Evolutionary conservation across 345 rosid species (phyloP).

Genomic region (Pugionium dolabratum): DNA sequence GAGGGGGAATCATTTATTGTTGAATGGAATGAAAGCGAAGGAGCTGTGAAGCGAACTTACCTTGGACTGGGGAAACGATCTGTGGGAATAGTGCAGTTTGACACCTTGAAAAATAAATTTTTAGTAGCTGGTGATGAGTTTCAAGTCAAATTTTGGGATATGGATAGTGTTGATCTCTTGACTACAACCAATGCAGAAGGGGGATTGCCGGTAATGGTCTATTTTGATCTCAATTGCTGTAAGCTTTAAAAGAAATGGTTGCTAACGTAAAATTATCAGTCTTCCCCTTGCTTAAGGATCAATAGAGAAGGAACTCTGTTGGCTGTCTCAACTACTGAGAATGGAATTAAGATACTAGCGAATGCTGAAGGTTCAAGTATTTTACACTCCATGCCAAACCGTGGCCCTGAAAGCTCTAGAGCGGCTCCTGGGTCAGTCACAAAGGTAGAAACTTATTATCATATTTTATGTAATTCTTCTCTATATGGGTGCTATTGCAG

Average conservation of each 20-base stretch:
- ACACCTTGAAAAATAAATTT: slow-evolving; percentile 61
- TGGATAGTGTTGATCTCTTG: slow-evolving; percentile 65
- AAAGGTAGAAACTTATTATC: slow-evolving; percentile 43
- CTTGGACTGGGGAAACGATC: slow-evolving; percentile 67
- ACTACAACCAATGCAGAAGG: slow-evolving; percentile 59
- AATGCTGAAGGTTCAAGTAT: slow-evolving; percentile 62
- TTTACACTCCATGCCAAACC: slow-evolving; percentile 51
- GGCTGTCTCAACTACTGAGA: slow-evolving; percentile 71
- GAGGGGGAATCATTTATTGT: slow-evolving; percentile 66
- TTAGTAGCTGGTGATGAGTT: slow-evolving; percentile 78
- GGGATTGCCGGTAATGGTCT: slow-evolving; percentile 55
- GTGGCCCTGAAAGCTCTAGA: slow-evolving; percentile 54
- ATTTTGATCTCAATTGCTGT: slow-evolving; percentile 7
- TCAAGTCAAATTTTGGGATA: slow-evolving; percentile 72
- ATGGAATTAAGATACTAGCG: slow-evolving; percentile 63
- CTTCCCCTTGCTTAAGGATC: slow-evolving; percentile 66
- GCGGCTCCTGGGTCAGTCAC: slow-evolving; percentile 44
- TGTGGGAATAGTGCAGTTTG: slow-evolving; percentile 69
- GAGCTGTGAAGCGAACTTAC: slow-evolving; percentile 63
- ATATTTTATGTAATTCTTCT: slow-evolving; percentile 4
- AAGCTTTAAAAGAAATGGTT: slow-evolving; percentile 18
- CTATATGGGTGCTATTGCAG: slow-evolving; percentile 7
- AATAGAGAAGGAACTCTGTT: slow-evolving; percentile 65
- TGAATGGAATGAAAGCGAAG: slow-evolving; percentile 81
- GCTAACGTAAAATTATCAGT: slow-evolving; percentile 43